Evolutionary conservation across 345 rosid genomes (phyloP).

Genomic region (Eucalyptus erythrocorys): DNA sequence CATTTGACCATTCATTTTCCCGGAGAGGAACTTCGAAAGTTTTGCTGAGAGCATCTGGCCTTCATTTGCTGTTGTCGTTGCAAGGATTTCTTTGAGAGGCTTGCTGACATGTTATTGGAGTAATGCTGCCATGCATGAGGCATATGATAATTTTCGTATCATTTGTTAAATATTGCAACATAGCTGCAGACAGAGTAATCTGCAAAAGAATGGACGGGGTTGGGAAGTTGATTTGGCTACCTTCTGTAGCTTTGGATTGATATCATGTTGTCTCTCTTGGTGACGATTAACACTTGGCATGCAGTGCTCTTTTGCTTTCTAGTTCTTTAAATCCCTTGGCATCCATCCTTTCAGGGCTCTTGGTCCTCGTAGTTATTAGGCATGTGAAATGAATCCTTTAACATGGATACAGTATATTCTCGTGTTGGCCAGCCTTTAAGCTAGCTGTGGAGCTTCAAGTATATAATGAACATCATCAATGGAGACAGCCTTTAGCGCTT

Average conservation of each 20-base stretch:
- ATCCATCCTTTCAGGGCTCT: neutral
- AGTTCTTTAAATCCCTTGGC: neutral
- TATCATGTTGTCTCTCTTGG: neutral
- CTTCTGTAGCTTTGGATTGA: neutral
- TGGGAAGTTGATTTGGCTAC: neutral
- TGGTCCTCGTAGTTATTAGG: neutral
- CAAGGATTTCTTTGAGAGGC: neutral
- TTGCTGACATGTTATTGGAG: neutral
- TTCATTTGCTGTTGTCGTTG: neutral
- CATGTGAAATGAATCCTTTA: neutral
- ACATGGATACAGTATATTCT: neutral
- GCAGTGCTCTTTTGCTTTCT: neutral
- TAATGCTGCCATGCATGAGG: neutral
- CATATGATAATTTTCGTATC: neutral
- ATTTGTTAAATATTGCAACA: neutral
- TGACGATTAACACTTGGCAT: neutral
- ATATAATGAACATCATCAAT: neutral
- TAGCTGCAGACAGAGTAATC: neutral
- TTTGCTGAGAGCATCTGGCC: neutral
- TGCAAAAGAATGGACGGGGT: neutral
- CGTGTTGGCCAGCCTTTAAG: neutral
- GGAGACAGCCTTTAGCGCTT: neutral
- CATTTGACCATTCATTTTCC: neutral
- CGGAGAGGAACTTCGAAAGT: neutral
- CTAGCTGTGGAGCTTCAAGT: neutral